phyloP scores from a whole-genome alignment of 2,329 filamentous ascomycete species.

The Apiospora pterosperma region DNA sequence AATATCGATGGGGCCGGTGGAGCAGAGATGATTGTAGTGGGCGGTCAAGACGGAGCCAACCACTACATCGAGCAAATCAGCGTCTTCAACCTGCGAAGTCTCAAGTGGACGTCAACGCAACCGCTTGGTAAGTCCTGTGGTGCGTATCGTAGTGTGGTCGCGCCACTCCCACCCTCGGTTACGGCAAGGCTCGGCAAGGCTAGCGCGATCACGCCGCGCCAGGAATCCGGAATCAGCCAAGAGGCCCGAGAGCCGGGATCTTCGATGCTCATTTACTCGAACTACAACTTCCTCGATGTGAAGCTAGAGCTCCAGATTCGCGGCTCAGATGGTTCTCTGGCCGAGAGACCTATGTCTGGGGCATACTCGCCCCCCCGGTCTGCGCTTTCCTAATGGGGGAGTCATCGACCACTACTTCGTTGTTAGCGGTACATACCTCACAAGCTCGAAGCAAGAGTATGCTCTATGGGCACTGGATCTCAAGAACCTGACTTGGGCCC shows the following conservation, averaged over 20 bases:
- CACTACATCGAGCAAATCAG: conserved; percentile 99
- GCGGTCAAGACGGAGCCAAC: conserved; percentile 94
- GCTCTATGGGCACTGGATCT: conserved; percentile 93
- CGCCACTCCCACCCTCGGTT: conserved; percentile 68
- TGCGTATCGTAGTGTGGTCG: conserved; percentile 92
- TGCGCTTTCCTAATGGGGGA: conserved; percentile 93
- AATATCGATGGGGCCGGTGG: conserved; percentile 88
- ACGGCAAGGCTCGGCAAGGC: conserved; percentile 64
- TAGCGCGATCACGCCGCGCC: conserved; percentile 38
- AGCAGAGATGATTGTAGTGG: conserved; percentile 95
- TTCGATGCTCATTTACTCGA: conserved; percentile 95
- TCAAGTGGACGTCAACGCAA: conserved; percentile 93
- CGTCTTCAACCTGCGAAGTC: conserved; percentile 90
- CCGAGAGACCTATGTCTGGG: conserved; percentile 86
- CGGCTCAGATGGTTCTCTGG: conserved; percentile 75
- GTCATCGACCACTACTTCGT: conserved; percentile 96
- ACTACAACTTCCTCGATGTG: conserved; percentile 98
- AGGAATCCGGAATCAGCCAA: conserved; percentile 46
- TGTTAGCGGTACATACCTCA: conserved; percentile 94
- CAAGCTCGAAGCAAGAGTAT: conserved; percentile 97
- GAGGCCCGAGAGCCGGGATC: conserved; percentile 57
- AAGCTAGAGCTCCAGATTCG: conserved; percentile 92
- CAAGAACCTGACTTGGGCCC: conserved; percentile 84
- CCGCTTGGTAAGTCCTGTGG: conserved; percentile 88
- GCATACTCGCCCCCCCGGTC: conserved; percentile 82